Evolutionary conservation across 768 basidiomycete genomes (phyloP).

Genomic region (Lentinula sp.): DNA sequence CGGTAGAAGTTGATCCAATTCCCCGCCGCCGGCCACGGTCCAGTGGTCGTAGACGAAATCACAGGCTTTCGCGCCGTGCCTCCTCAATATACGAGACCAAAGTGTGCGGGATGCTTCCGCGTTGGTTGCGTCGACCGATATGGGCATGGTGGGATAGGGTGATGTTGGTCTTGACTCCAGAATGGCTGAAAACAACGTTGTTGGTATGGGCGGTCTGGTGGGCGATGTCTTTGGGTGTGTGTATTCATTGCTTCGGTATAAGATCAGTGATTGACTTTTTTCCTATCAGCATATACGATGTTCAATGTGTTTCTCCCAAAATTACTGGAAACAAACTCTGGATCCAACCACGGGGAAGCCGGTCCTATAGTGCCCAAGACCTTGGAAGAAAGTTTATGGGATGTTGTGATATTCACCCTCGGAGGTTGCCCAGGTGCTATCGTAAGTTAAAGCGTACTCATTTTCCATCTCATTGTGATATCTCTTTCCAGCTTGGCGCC

Average conservation of each 20-base stretch:
- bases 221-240: constrained; percentile 68
- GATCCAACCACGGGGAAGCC: constrained; percentile 7
- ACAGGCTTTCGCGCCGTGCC: neutral
- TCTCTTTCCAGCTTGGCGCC: constrained; percentile 63
- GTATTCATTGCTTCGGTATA: neutral
- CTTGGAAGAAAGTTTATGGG: constrained; percentile 66
- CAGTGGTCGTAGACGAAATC: neutral
- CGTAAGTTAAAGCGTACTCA: constrained; percentile 34
- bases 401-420: constrained; percentile 80
- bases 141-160: constrained; percentile 66
- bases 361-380: constrained; percentile 28
- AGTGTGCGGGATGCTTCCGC: constrained; percentile 41
- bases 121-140: constrained; percentile 52
- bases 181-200: constrained; percentile 73
- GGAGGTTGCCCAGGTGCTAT: constrained; percentile 83
- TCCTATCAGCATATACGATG: constrained; percentile 68
- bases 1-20: neutral
- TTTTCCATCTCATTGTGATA: constrained; percentile 1
- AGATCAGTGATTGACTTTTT: neutral
- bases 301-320: constrained; percentile 92
- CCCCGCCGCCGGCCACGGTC: neutral
- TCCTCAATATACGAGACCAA: constrained; percentile 42
- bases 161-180: constrained; percentile 61
- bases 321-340: constrained; percentile 58
- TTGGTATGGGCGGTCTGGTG: constrained; percentile 79